Percentiles rank a stretch among this genome's conserved stretches.
Evolutionary conservation across 2,329 filamentous ascomycete species (phyloP).

Genomic region (Penicillium freii): DNA sequence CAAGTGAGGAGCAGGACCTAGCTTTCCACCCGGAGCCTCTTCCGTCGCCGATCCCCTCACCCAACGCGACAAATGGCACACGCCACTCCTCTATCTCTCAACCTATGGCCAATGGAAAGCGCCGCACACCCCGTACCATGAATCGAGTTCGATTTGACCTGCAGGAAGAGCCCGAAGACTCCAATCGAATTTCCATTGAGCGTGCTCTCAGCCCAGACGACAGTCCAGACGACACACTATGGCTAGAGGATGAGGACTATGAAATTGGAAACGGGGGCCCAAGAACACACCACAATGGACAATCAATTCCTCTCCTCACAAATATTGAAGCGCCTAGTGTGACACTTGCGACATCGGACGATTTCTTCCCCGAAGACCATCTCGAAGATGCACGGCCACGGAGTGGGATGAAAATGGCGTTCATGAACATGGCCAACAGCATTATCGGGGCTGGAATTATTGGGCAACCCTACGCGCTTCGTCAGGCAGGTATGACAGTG

Average conservation of each 20-base stretch:
- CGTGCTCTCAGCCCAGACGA: slow-evolving; percentile 30
- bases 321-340: slow-evolving; percentile 79
- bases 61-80: slow-evolving; percentile 23
- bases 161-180: slow-evolving; percentile 31
- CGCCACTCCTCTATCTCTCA: slow-evolving; percentile 45
- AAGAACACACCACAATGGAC: slow-evolving; percentile 44
- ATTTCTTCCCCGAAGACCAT: slow-evolving; percentile 58
- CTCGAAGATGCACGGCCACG: slow-evolving; percentile 69
- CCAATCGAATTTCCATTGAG: slow-evolving; percentile 34
- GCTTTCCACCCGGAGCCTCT: slow-evolving; percentile 25
- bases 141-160: slow-evolving; percentile 74
- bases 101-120: slow-evolving; percentile 40
- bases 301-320: slow-evolving; percentile 69
- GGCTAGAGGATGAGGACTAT: slow-evolving; percentile 62
- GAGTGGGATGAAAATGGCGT: slow-evolving; percentile 80
- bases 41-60: slow-evolving; percentile 22
- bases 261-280: slow-evolving; percentile 44
- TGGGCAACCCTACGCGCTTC: slow-evolving; percentile 92
- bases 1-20: slow-evolving; percentile 30
- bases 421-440: slow-evolving; percentile 99
- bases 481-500: slow-evolving; percentile 80
- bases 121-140: slow-evolving; percentile 58
- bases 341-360: slow-evolving; percentile 63
- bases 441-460: slow-evolving; percentile 80
- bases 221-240: slow-evolving; percentile 36